Evolutionary conservation across 106 monocot genomes (phyloP).

Genomic region (Iris macrosiphon): DNA sequence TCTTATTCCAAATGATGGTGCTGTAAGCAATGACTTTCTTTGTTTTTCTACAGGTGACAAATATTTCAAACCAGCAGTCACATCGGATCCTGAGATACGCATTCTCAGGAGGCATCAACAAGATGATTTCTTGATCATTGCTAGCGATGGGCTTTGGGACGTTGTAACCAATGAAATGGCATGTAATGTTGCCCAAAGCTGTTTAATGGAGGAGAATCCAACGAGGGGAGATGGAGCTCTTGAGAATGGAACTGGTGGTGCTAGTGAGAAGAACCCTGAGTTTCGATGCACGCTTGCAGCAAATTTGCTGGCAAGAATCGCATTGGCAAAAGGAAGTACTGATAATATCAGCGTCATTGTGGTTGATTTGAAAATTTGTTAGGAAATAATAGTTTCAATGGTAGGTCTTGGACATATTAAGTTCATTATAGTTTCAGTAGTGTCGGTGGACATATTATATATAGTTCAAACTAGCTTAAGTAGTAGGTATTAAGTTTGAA

Average conservation of each 20-base stretch:
- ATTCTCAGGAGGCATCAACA: constrained; percentile 25
- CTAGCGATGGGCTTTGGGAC: constrained; percentile 83
- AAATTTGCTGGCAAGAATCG: constrained; percentile 47
- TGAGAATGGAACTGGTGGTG: neutral
- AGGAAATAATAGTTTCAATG: too few relatives aligned
- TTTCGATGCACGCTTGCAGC: constrained; percentile 38
- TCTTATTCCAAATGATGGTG: too few relatives aligned
- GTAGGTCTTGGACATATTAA: too few relatives aligned
- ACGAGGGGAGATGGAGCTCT: neutral
- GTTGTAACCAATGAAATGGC: constrained; percentile 56
- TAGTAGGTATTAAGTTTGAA: too few relatives aligned
- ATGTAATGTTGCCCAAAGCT: constrained; percentile 53
- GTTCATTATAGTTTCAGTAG: too few relatives aligned
- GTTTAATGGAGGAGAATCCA: constrained; percentile 38
- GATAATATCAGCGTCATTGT: constrained; percentile 74
- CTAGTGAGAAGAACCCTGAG: constrained; percentile 11
- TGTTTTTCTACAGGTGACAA: constrained; percentile 71
- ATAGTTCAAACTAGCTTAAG: too few relatives aligned
- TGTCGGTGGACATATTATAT: too few relatives aligned
- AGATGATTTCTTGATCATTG: constrained; percentile 68
- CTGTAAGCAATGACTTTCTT: too few relatives aligned
- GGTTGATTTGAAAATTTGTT: constrained; percentile 40
- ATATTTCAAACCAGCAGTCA: constrained; percentile 66
- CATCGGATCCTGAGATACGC: constrained; percentile 58
- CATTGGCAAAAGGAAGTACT: constrained; percentile 43